phyloP scores from a whole-genome alignment of 2,329 filamentous ascomycete genomes.

The Hypoxylon sp. region DNA sequence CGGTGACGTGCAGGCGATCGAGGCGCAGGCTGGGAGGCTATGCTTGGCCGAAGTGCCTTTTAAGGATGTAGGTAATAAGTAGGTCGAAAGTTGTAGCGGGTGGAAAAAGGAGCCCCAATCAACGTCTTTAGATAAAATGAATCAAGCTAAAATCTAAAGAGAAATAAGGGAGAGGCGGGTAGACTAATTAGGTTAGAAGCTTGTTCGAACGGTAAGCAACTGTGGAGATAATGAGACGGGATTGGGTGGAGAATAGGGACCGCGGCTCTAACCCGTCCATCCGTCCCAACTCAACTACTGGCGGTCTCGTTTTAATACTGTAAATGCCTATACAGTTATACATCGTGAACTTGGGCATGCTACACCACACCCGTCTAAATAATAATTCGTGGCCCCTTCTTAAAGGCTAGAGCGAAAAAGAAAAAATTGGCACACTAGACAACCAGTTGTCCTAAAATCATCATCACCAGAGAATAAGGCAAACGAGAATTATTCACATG shows the following conservation, averaged over 20 bases:
- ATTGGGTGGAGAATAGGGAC: constrained; percentile 34
- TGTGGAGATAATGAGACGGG: constrained; percentile 33
- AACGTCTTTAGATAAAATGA: constrained; percentile 9
- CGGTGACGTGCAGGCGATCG: constrained; percentile 39
- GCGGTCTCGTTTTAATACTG: too few relatives aligned
- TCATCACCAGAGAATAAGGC: constrained; percentile 1
- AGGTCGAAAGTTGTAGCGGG: constrained; percentile 1
- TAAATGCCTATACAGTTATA: neutral
- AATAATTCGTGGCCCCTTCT: constrained; percentile 33
- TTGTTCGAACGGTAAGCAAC: constrained; percentile 19
- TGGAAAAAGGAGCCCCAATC: constrained; percentile 17
- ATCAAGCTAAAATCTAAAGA: constrained; percentile 17
- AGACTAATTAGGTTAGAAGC: constrained; percentile 33
- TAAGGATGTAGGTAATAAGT: constrained; percentile 10
- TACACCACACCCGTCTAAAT: neutral
- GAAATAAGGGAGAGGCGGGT: constrained; percentile 45
- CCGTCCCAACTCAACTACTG: constrained; percentile 23
- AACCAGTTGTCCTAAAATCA: constrained; percentile 8
- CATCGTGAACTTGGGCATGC: constrained; percentile 1
- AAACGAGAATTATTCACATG: constrained; percentile 8
- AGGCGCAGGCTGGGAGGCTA: constrained; percentile 40
- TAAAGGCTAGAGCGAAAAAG: constrained; percentile 24
- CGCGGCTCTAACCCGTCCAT: constrained; percentile 29
- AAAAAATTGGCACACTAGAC: neutral
- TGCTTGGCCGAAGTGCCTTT: constrained; percentile 39